Percentiles rank a stretch among this genome's conserved stretches.
Evolutionary conservation across 139 green algal genomes (phyloP).

Genomic region (Tetradesmus obliquus): DNA sequence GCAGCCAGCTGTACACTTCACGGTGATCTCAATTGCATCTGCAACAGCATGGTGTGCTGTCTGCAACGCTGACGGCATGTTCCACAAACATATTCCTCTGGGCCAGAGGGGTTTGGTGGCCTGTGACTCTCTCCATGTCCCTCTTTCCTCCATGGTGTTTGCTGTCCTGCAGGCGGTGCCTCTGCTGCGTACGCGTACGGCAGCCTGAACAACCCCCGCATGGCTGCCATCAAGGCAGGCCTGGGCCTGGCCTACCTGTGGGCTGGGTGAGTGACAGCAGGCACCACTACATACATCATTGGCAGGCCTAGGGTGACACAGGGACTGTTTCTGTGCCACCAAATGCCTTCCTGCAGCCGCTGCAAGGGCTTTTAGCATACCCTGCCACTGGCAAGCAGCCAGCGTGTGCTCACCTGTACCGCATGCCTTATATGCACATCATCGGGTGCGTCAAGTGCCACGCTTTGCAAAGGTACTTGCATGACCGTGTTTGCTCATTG

Average conservation of each 20-base stretch:
- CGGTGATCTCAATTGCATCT: no score
- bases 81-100: no score
- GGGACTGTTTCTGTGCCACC: no score
- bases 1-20: no score
- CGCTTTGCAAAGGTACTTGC: neutral
- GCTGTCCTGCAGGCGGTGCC: slow-evolving; percentile 12
- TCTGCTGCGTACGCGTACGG: slow-evolving; percentile 40
- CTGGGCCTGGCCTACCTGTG: slow-evolving; percentile 43
- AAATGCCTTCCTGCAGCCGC: no score
- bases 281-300: neutral
- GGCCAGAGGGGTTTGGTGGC: no score
- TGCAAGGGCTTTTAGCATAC: no score
- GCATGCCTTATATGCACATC: no score
- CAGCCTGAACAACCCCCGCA: slow-evolving; percentile 48
- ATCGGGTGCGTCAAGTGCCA: no score
- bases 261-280: slow-evolving; percentile 28
- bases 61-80: no score
- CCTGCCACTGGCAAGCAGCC: neutral
- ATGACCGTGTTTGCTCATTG: neutral
- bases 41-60: no score
- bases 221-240: slow-evolving; percentile 36
- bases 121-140: neutral
- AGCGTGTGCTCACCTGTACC: neutral
- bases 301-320: no score
- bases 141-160: neutral